Conservation (phyloP, 2,329 filamentous ascomycete species). For the Neoascochyta sp. region DNA sequence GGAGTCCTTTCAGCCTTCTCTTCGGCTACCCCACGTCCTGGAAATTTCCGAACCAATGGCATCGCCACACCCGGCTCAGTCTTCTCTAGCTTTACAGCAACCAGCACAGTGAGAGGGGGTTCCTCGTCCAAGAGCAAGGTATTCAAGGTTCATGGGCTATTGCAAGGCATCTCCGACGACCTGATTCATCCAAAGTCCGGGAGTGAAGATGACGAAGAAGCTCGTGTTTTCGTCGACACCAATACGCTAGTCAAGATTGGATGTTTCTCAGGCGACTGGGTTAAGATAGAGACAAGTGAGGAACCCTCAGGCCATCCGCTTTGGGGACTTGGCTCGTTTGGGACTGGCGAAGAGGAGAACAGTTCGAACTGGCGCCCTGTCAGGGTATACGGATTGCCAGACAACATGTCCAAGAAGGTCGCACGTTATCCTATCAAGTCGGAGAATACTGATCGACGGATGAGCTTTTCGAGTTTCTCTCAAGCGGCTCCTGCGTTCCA, state of each 20-base stretch:
- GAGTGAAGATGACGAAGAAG: constrained; percentile 80
- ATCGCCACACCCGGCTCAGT: constrained; percentile 81
- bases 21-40: constrained; percentile 74
- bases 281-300: constrained; percentile 72
- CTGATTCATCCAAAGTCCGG: constrained; percentile 79
- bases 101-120: constrained; percentile 69
- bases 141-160: constrained; percentile 77
- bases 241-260: constrained; percentile 81
- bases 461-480: constrained; percentile 47
- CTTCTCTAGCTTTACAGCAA: constrained; percentile 81
- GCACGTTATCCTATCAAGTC: constrained; percentile 52
- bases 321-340: constrained; percentile 66
- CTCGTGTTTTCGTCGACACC: constrained; percentile 86
- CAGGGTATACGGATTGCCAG: constrained; percentile 84
- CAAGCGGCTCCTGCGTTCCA: constrained; percentile 23
- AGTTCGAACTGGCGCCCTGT: constrained; percentile 75
- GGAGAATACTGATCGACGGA: constrained; percentile 40
- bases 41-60: constrained; percentile 67
- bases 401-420: constrained; percentile 56
- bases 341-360: constrained; percentile 59
- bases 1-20: constrained; percentile 77
- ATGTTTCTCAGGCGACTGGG: constrained; percentile 98
- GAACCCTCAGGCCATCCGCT: constrained; percentile 67
- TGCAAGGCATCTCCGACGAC: constrained; percentile 69
- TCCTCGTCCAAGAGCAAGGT: constrained; percentile 68